Conservation (phyloP, 257 asterid genomes). For the Osmanthus fragrans region DNA sequence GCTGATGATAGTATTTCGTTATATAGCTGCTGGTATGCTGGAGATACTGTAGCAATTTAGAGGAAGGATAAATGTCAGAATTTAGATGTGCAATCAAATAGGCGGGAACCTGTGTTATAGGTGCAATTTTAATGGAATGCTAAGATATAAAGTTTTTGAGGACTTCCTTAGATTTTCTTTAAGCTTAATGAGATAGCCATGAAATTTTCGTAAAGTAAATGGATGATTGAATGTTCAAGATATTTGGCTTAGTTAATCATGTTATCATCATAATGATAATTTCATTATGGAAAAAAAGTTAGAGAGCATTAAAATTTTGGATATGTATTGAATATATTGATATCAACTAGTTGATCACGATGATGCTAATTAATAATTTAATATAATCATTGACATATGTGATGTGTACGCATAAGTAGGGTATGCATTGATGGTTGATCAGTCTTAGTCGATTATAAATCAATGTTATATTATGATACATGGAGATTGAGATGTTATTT, state of each 20-base stretch:
- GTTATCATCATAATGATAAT: too few species aligned
- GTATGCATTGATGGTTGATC: too few species aligned
- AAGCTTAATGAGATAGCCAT: neutral
- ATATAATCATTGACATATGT: too few species aligned
- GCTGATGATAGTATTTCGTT: neutral
- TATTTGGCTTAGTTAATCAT: neutral
- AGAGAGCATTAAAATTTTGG: too few species aligned
- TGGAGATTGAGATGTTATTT: too few species aligned
- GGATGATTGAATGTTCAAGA: constrained; percentile 1
- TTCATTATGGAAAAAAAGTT: neutral
- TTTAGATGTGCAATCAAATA: neutral
- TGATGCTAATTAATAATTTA: too few species aligned
- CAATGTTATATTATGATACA: too few species aligned
- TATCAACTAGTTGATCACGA: too few species aligned
- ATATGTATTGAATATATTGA: too few species aligned
- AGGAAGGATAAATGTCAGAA: neutral
- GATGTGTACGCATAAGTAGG: too few species aligned
- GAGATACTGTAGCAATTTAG: neutral
- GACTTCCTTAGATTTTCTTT: neutral
- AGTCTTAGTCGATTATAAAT: too few species aligned
- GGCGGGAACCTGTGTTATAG: too few species aligned
- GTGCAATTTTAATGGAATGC: neutral
- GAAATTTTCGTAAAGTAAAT: neutral
- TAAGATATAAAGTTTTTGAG: neutral
- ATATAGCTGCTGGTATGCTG: neutral